A percentile compares a stretch with the other conserved stretches of the same genome.
Evolutionary conservation across 2,329 filamentous ascomycete genomes (phyloP).

Genomic region (Nothophaeocryptopus gaeumannii): DNA sequence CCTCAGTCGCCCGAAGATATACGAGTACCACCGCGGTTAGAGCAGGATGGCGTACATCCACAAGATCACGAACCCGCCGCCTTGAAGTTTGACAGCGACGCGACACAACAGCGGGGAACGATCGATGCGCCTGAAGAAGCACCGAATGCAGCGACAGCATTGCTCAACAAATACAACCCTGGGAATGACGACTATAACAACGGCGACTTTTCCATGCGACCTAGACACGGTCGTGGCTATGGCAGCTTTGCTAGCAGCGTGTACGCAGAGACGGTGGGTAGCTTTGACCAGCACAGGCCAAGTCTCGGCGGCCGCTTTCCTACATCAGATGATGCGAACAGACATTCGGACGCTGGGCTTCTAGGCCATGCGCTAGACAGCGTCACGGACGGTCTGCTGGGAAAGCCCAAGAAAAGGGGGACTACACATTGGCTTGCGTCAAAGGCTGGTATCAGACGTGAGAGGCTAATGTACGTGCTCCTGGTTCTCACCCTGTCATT

Average conservation of each 20-base stretch:
- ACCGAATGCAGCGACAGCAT: constrained; percentile 38
- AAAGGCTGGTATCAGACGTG: constrained; percentile 70
- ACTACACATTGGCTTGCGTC: constrained; percentile 70
- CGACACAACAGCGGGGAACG: constrained; percentile 16
- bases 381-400: constrained; percentile 45
- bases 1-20: constrained; percentile 44
- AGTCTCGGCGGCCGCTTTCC: constrained; percentile 20
- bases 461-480: constrained; percentile 64
- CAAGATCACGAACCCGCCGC: constrained; percentile 34
- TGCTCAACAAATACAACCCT: constrained; percentile 37
- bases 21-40: constrained; percentile 26
- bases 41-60: constrained; percentile 33
- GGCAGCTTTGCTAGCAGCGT: constrained; percentile 39
- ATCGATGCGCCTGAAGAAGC: constrained; percentile 30
- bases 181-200: constrained; percentile 14
- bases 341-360: constrained; percentile 34
- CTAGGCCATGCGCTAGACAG: constrained; percentile 43
- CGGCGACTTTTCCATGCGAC: constrained; percentile 61
- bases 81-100: constrained; percentile 26
- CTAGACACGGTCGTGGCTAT: constrained; percentile 53
- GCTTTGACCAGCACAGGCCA: constrained; percentile 34
- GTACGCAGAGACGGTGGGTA: constrained; percentile 19
- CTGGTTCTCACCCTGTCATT: not conserved
- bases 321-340: constrained; percentile 19
- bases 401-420: constrained; percentile 61